Evolutionary conservation across 1,284 basidiomycete species (phyloP), one percentile per base, ranked within the genome.

Genomic region (Naganishia liquefaciens): DNA sequence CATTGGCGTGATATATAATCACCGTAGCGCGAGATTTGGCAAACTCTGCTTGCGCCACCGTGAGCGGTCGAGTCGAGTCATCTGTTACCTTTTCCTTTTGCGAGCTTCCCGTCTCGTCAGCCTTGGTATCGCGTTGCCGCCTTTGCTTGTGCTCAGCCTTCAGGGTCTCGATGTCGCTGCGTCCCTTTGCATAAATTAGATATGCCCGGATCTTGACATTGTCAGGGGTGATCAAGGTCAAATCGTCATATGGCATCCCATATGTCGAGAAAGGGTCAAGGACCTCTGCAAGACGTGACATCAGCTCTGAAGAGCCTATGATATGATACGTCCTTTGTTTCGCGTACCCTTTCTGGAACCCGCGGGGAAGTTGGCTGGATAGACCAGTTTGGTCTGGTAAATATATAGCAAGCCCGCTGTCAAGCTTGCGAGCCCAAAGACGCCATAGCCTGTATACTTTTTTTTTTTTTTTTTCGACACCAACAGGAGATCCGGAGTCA

Each of bases 1-100:
- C 93, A 74, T 95, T 95, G 11, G 93, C 93, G 71, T 95, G 92
- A 69, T 94, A 91, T 86, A 95, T 90, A 62, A 95, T 76, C 1
- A 95, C 82, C 0, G 91, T 94, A 1, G 92, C 92, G 19, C 90
- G 81, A 28, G 82, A 84, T 2, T 85, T 82, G 21, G 85, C 83
- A 71, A 87, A 89, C 86, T 89, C 57, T 39, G 30, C 51, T 44
- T 53, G 21, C 23, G 49, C 58, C 44, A 40, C 37, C 1, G 49
- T 27, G 13, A 54, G 21, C 10, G 46, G 9, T n/a, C 73, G 37
- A 70, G 70, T 65, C 72, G 74, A 74, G 3, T 66, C 64, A 30
- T 65, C 66, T 37, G 9, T 7, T 13, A 13, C 33, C 33, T 37
- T 37, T 7, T 37, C 33, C 33, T 37, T 37, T 2, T 37, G 2